These are phyloP conservation scores for Fusarium caatingaense DNA, from an alignment of 2,329 filamentous ascomycete species.

Conservation along the genomic window DNA sequence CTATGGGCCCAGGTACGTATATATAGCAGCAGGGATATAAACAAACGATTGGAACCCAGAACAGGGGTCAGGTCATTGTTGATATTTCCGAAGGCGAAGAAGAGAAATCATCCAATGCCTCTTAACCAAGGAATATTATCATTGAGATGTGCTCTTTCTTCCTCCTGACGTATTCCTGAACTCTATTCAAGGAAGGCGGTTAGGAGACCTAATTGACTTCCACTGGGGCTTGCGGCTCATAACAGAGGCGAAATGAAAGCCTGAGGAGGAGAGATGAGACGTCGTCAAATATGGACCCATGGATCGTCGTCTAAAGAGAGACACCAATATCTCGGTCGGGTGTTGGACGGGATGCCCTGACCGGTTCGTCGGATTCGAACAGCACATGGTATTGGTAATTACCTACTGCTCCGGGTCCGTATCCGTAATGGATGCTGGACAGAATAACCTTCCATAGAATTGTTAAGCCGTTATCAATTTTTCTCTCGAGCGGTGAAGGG, in stretches of 20 bases:
- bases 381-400: background rate
- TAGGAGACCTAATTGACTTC: slow-evolving; percentile 1
- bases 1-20: slow-evolving; percentile 34
- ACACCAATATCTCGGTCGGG: slow-evolving; percentile 17
- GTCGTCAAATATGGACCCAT: slow-evolving; percentile 45
- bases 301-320: slow-evolving; percentile 39
- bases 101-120: background rate
- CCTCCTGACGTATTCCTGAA: background rate
- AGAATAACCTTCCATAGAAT: slow-evolving; percentile 15
- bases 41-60: slow-evolving; percentile 15
- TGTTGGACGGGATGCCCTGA: background rate
- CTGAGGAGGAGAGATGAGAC: slow-evolving; percentile 29
- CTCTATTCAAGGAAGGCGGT: background rate
- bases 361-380: slow-evolving; percentile 2
- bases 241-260: slow-evolving; percentile 28
- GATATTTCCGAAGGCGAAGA: slow-evolving; percentile 2
- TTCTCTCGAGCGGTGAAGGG: slow-evolving; percentile 38
- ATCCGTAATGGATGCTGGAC: slow-evolving; percentile 1
- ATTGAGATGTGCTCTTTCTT: background rate
- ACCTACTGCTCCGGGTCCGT: background rate
- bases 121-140: background rate
- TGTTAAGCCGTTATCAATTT: slow-evolving; percentile 20
- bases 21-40: slow-evolving; percentile 25
- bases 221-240: slow-evolving; percentile 3
- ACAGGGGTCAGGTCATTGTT: slow-evolving; percentile 15